Evolutionary conservation across 2,329 filamentous ascomycete species (phyloP).

Genomic region (Botrytis hyacinthi): DNA sequence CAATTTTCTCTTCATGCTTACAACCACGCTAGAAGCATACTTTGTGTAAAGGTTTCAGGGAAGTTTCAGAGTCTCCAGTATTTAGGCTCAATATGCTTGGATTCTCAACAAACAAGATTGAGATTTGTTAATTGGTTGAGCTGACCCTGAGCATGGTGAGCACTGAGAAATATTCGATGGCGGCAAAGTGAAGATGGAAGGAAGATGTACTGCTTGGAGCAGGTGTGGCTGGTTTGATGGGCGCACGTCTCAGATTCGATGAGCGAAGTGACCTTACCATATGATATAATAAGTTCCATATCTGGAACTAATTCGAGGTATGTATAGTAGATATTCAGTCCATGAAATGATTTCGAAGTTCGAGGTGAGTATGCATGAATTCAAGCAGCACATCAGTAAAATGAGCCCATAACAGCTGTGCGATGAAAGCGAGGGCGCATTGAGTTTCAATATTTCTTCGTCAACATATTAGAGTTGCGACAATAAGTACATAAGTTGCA

Average conservation of each 20-base stretch:
- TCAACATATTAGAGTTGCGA: not conserved
- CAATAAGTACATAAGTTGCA: not conserved
- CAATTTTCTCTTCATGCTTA: not conserved
- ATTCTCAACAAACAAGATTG: not conserved
- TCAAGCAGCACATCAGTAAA: not conserved
- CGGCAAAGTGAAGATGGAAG: not conserved
- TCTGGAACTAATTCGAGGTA: not conserved
- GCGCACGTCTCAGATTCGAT: not conserved
- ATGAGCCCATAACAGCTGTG: not conserved
- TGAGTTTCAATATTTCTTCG: not conserved
- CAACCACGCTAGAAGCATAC: not conserved
- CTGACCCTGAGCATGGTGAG: not conserved
- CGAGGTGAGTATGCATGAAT: not conserved
- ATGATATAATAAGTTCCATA: not conserved
- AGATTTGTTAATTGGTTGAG: not conserved
- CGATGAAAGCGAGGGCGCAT: not conserved
- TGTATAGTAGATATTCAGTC: not conserved
- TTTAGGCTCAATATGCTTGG: not conserved
- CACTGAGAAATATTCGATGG: not conserved
- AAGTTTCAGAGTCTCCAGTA: not conserved
- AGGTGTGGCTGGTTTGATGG: too few relatives aligned
- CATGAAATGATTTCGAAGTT: not conserved
- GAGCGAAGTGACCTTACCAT: not conserved
- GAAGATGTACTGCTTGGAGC: not conserved
- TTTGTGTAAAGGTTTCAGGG: not conserved